Base-by-base conservation (phyloP, 2,329 filamentous ascomycete species). In the Emmonsiellopsis sp. region DNA sequence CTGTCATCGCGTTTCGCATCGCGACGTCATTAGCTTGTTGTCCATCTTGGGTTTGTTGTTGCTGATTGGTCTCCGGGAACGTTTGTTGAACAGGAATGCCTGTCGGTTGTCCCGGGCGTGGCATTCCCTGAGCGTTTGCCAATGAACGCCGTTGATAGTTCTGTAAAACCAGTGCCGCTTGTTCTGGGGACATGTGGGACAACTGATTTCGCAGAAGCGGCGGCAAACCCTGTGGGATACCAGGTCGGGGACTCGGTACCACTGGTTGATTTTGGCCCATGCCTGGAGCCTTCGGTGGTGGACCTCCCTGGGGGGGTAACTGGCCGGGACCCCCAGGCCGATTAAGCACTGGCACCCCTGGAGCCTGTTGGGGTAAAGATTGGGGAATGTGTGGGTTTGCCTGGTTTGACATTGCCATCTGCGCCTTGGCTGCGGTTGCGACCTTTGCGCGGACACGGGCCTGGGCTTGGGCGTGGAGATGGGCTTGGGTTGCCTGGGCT, bases 391-490 rank as follows among this genome's bases (percentile, higher is more conserved):
- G 70, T 15, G 66, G 57, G 53, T 61, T 65, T 67, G 54, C 73
- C 69, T 67, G 72, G 62, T 55, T 76, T 13, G 70, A 67, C 67
- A 73, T 69, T 59, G 71, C 67, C 57, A 76, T 72, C 56, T 77
- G 71, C 30, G 70, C 70, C 53, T 75, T 73, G 52, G 40, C 68
- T 10, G 72, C 73, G 40, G 68, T 57, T 74, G 70, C 7, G 69
- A 26, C 20, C 20, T 26, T 26, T 26, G 20, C 20, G 20, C 20
- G 20, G 20, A 5, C 20, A 26, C 20, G 20, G 20, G 20, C 20
- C 20, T 26, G 20, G 20, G 20, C 20, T 26, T 26, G 20, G 20
- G 20, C 20, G 20, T 26, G 20, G 20, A 34, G 32, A 2, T 48
- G 45, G 2, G 44, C 44, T n/a, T 47, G 44, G 1, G 44, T 26